phyloP scores from a whole-genome alignment of 192 early-diverging fungal species.

The Backusella circina region DNA sequence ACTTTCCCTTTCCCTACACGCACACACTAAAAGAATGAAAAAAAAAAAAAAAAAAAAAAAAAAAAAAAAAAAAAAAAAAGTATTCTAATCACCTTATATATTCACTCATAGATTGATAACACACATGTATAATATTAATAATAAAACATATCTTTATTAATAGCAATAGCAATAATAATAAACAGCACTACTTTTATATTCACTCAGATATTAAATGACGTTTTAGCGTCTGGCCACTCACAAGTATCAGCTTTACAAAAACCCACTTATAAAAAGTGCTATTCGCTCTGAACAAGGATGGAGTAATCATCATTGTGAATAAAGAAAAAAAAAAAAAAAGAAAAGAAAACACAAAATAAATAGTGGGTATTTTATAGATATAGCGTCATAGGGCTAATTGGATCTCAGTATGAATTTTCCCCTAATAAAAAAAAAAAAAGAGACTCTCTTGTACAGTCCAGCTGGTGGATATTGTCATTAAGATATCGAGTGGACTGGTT shows the following conservation, averaged over 20 bases:
- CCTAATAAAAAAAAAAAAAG: too few relatives aligned
- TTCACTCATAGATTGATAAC: too few relatives aligned
- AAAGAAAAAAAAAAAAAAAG: not conserved
- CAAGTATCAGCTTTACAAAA: slow-evolving; percentile 12
- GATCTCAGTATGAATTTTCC: too few relatives aligned
- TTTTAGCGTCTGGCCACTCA: slow-evolving; percentile 5
- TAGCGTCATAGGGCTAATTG: not conserved
- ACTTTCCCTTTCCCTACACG: too few relatives aligned
- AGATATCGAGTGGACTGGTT: too few relatives aligned
- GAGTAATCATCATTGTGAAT: slow-evolving; percentile 16
- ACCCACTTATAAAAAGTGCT: not conserved
- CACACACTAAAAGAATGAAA: too few relatives aligned
- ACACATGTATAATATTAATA: not conserved
- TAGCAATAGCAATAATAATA: not conserved
- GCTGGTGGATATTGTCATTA: too few relatives aligned
- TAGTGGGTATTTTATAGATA: too few relatives aligned
- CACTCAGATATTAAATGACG: slow-evolving; percentile 1
- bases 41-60: too few relatives aligned
- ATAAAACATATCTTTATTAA: not conserved
- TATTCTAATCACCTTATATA: too few relatives aligned
- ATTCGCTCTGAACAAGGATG: slow-evolving; percentile 18
- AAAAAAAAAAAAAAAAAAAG: too few relatives aligned
- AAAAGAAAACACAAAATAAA: not conserved
- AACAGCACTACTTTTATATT: not conserved
- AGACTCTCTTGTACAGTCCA: too few relatives aligned